Base-by-base conservation (phyloP, 2,329 filamentous ascomycete genomes). In the Plenodomus tracheiphilus region DNA sequence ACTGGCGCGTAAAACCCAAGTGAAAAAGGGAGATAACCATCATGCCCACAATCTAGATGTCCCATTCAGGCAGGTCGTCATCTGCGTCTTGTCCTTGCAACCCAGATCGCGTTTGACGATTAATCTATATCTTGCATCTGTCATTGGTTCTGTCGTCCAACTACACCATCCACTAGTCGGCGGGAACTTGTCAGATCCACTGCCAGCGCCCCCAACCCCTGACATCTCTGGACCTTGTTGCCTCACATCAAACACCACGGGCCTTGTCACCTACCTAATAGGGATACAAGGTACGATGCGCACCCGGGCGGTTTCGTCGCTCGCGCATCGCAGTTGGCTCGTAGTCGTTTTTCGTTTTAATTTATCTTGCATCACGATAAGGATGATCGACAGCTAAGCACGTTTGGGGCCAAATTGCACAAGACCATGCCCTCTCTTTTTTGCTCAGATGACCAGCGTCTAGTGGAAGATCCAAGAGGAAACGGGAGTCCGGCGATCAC, bases 231-330 rank as follows among this genome's bases (percentile, higher is more conserved):
- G 28, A 32, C 28, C 13, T 11, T 32, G 13, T 15, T 15, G 22
- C 13, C 34, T 37, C 17, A 18, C 13, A 18, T 37, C 43, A 41
- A 37, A 37, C 30, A 42, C 15, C 28, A 15, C 15, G 28, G 28
- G 40, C 45, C 43, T 54, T 52, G 48, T 47, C 58, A 63, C 56
- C 58, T 63, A 51, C 60, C 58, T 56, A 49, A 57, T 53, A 39
- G 36, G 54, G 53, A 25, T 42, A 46, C 51, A 38, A 18, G 46
- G 45, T 39, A 39, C 35, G 36, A 19, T 32, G 22, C 7, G 2
- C 22, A 25, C 10, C 17, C 17, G 34, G 7, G 28, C 40, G 19
- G 6, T 19, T 16, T 34, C n/a, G n/a, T n/a, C n/a, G n/a, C n/a
- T n/a, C n/a, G n/a, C n/a, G 6, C 28, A 6, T 11, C 4, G 6